phyloP scores from a whole-genome alignment of 306 rosid species.

The Styphnolobium japonicum region DNA sequence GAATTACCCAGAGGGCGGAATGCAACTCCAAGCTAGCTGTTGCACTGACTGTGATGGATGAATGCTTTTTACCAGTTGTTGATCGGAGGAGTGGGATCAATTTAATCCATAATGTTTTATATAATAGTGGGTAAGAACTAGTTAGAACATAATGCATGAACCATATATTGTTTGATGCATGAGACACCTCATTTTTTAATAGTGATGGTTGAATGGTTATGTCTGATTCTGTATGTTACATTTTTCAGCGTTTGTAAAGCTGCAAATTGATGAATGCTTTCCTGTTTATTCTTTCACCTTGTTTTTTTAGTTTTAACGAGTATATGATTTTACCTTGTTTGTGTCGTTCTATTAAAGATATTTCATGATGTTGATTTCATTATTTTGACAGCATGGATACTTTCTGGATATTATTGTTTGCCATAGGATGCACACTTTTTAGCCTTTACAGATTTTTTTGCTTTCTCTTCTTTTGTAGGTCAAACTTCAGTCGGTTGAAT shows the following conservation, averaged over 20 bases:
- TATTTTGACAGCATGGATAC: background rate
- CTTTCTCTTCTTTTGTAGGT: constrained; percentile 39
- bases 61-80: constrained; percentile 83
- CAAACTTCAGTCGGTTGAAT: constrained; percentile 75
- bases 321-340: background rate
- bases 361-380: constrained; percentile 11
- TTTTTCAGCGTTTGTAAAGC: background rate
- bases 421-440: background rate
- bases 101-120: constrained; percentile 74
- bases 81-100: constrained; percentile 91
- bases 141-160: background rate
- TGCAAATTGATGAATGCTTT: background rate
- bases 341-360: background rate
- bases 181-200: background rate
- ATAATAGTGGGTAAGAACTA: constrained; percentile 72
- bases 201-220: background rate
- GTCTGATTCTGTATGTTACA: background rate
- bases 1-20: constrained; percentile 64
- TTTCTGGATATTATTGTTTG: constrained; percentile 12
- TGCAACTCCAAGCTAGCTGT: constrained; percentile 84
- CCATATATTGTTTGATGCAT: background rate
- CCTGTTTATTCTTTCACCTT: background rate
- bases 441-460: background rate
- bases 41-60: constrained; percentile 85
- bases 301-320: background rate